These are phyloP conservation scores for Kodamaea nitidulidarum DNA, from an alignment of 805 yeast genomes.

Conservation along the genomic window DNA sequence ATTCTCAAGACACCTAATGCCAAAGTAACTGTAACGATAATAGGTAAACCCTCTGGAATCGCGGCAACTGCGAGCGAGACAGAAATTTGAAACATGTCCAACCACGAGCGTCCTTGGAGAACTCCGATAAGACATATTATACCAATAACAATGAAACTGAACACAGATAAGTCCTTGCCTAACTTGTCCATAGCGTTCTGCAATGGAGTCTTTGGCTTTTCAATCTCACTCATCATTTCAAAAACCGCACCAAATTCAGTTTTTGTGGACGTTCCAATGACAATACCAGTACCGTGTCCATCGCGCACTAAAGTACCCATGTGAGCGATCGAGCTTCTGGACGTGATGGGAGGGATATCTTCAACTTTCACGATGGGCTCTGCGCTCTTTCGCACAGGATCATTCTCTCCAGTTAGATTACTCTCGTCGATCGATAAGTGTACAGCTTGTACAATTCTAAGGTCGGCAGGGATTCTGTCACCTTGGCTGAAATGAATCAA, in stretches of 20 bases:
- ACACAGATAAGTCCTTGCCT: slow-evolving; percentile 83
- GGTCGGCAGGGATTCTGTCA: slow-evolving; percentile 94
- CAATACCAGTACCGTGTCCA: slow-evolving; percentile 93
- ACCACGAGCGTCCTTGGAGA: slow-evolving; percentile 88
- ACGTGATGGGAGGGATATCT: slow-evolving; percentile 52
- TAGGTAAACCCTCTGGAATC: slow-evolving; percentile 97
- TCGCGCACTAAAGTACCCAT: slow-evolving; percentile 98
- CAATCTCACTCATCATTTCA: slow-evolving; percentile 91
- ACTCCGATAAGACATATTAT: slow-evolving; percentile 88
- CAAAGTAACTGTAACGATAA: slow-evolving; percentile 93
- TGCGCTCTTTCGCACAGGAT: slow-evolving; percentile 69
- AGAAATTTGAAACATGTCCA: slow-evolving; percentile 96
- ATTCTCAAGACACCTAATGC: slow-evolving; percentile 95
- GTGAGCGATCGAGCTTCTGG: slow-evolving; percentile 76
- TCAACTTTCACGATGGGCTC: slow-evolving; percentile 37
- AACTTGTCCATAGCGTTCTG: slow-evolving; percentile 93
- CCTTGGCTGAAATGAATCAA: slow-evolving; percentile 86
- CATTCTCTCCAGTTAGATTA: slow-evolving; percentile 91
- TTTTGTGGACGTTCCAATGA: slow-evolving; percentile 80
- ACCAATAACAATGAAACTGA: slow-evolving; percentile 85
- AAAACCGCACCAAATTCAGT: slow-evolving; percentile 95
- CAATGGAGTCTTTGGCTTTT: slow-evolving; percentile 96
- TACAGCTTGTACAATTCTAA: slow-evolving; percentile 72
- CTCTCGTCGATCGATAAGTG: slow-evolving; percentile 88
- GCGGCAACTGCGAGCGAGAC: slow-evolving; percentile 99